Base-by-base conservation (phyloP, 1,284 basidiomycete species). In the Cryptococcus depauperatus region DNA sequence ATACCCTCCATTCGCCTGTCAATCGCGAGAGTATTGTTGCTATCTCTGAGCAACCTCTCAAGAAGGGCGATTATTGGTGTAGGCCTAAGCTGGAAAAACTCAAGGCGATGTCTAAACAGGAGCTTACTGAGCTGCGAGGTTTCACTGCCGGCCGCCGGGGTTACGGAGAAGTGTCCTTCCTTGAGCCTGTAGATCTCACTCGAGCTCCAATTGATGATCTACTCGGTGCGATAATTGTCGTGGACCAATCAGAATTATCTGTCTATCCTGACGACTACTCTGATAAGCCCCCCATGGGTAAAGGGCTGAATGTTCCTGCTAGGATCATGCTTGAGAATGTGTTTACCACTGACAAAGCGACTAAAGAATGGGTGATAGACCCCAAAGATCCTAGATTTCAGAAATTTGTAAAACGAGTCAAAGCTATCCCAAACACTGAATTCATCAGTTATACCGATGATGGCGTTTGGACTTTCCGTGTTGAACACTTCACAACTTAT, bases 401-500 rank as follows among this genome's bases (percentile, higher is more conserved):
- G 43, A 83, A 84, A 61, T 88, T 93, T 67, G 57, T 90, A 58
- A 88, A 85, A 72, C 79, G 85, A 57, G 74, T 97, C 67, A 82
- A 83, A 75, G 79, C 77, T 52, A 88, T 92, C 76, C 81, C 82
- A 63, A 83, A 85, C 46, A 95, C 90, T 32, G 78, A 80, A 50
- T 97, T 93, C 62, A 81, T 89, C 64, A 75, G 74, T 61, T 97
- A 88, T 66, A 75, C 82, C 37, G 76, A 76, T 56, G 80, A 80
- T 56, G 93, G 93, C 37, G 83, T 80, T 64, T 97, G 95, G 93
- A 84, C 81, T 30, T 98, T 98, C 74, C 80, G 77, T 25, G 93
- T 97, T 48, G 84, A 92, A 64, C 89, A 93, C 74, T 97, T 97
- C 58, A 73, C 62, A 37, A 50, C 72, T 52, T 72, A 75, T 46